Evolutionary conservation across 257 asterid genomes (phyloP).

Genomic region (Capsicum baccatum): DNA sequence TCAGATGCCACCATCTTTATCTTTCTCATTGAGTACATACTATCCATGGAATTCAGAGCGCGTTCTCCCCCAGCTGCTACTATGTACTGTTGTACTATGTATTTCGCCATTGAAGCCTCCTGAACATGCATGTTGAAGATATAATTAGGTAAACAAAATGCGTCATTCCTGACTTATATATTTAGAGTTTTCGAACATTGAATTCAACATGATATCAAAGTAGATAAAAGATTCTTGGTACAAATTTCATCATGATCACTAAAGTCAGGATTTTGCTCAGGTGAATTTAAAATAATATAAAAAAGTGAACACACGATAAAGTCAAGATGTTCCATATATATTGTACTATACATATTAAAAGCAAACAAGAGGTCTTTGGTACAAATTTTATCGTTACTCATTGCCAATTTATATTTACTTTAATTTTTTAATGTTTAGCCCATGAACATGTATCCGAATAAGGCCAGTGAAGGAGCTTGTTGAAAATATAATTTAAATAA

Average conservation of each 20-base stretch:
- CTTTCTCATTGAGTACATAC: slow-evolving; percentile 33
- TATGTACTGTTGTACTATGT: slow-evolving; percentile 25
- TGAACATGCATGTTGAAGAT: neutral
- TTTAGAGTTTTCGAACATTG: neutral
- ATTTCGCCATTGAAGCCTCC: slow-evolving; percentile 28
- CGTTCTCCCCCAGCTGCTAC: slow-evolving; percentile 54
- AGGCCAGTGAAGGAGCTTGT: neutral
- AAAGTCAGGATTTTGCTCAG: no score
- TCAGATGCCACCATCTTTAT: slow-evolving; percentile 45
- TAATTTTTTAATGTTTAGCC: neutral
- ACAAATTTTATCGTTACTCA: no score
- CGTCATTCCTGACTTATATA: neutral
- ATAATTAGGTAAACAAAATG: neutral
- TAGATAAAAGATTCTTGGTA: neutral
- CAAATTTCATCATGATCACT: no score
- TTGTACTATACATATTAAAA: neutral
- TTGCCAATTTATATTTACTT: no score
- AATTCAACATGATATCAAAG: neutral
- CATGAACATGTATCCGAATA: neutral
- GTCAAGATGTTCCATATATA: no score
- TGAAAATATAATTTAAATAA: neutral
- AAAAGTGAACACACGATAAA: no score
- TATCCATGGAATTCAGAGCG: slow-evolving; percentile 34
- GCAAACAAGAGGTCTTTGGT: no score
- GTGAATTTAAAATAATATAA: no score